phyloP scores from a whole-genome alignment of 1,284 basidiomycete species.

The Rhizopogon hawkerae region DNA sequence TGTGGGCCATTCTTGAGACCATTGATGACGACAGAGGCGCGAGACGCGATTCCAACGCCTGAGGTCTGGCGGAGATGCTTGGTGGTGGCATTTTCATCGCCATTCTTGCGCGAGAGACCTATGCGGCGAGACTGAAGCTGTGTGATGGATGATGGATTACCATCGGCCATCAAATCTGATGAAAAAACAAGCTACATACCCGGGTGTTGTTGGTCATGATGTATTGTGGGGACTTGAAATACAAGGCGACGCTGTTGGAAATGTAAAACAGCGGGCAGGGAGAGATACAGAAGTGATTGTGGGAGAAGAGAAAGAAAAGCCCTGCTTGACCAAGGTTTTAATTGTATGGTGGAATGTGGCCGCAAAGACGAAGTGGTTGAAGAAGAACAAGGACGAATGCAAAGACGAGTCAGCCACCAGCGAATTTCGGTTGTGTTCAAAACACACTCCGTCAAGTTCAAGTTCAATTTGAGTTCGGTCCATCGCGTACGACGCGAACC shows the following conservation, averaged over 20 bases:
- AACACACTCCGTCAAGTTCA: constrained; percentile 9
- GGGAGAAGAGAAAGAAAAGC: constrained; percentile 17
- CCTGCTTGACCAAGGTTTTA: constrained; percentile 15
- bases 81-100: constrained; percentile 66
- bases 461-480: constrained; percentile 1
- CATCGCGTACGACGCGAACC: constrained; percentile 30
- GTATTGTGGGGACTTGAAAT: constrained; percentile 25
- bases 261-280: constrained; percentile 9
- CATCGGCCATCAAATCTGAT: not conserved
- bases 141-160: constrained; percentile 5
- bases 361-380: constrained; percentile 4
- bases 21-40: constrained; percentile 43
- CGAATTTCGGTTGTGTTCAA: constrained; percentile 1
- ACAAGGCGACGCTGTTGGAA: constrained; percentile 20
- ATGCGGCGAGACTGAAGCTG: constrained; percentile 33
- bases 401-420: constrained; percentile 11
- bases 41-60: constrained; percentile 33
- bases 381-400: constrained; percentile 12
- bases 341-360: constrained; percentile 6
- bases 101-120: constrained; percentile 49
- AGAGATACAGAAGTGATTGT: constrained; percentile 20
- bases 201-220: constrained; percentile 51
- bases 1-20: constrained; percentile 37
- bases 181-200: constrained; percentile 30
- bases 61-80: constrained; percentile 56